A percentile compares a stretch with the other conserved stretches of the same genome.
Evolutionary conservation across 2,329 filamentous ascomycete species (phyloP).

Genomic region (Chrysosporium queenslandicum): DNA sequence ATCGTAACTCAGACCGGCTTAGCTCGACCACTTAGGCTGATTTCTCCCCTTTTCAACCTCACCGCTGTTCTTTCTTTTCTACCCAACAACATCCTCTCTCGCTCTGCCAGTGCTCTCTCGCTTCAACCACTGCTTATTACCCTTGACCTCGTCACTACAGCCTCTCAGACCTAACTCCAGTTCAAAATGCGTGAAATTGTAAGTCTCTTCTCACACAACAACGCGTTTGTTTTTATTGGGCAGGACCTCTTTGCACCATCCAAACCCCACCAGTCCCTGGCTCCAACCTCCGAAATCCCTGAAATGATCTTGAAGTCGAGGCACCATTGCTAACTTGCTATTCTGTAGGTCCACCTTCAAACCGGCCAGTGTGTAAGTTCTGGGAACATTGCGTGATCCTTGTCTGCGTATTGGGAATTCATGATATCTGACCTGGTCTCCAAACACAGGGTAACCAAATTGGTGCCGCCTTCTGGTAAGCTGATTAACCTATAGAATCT

Average conservation of each 20-base stretch:
- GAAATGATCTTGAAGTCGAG: background rate
- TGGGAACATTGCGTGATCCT: constrained; percentile 7
- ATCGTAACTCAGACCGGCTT: constrained; percentile 9
- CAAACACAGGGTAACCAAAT: constrained; percentile 91
- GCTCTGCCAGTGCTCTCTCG: background rate
- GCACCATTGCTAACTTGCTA: constrained; percentile 15
- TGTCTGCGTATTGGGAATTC: constrained; percentile 3
- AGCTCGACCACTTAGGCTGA: background rate
- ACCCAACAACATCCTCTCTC: constrained; percentile 14
- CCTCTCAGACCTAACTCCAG: constrained; percentile 17
- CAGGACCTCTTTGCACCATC: background rate
- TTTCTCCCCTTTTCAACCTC: constrained; percentile 11
- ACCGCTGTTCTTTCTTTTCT: constrained; percentile 12
- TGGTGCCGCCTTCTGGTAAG: constrained; percentile 97
- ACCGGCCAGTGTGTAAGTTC: constrained; percentile 95
- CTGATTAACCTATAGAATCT: constrained; percentile 20
- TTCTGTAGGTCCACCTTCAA: constrained; percentile 87
- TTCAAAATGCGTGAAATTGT: constrained; percentile 65
- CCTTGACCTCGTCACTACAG: constrained; percentile 13
- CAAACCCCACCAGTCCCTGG: constrained; percentile 25
- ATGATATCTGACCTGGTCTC: constrained; percentile 25
- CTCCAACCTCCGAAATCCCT: constrained; percentile 15
- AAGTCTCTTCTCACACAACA: constrained; percentile 38
- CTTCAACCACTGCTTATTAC: background rate
- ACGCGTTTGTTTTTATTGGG: constrained; percentile 22